Base-by-base conservation (phyloP, 495 filamentous ascomycete species). In the Annulohypoxylon maeteangense region DNA sequence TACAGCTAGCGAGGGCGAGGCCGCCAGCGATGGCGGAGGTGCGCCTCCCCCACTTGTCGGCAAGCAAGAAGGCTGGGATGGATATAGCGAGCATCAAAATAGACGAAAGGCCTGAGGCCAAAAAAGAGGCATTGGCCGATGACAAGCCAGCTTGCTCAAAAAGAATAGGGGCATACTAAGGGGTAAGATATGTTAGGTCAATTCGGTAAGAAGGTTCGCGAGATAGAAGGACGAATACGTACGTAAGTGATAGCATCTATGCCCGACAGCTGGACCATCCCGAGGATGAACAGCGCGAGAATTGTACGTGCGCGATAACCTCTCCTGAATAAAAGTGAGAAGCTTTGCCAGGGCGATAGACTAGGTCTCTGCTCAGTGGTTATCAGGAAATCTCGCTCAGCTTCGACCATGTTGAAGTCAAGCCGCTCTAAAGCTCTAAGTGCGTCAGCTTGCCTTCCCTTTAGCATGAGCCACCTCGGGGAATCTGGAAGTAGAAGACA, bases 1-100 rank as follows among this genome's bases (percentile, higher is more conserved):
- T 81, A 54, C 59, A 80, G 31, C 79, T 79, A 2, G 81, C 76
- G 2, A 87, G 68, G 8, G 80, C 78, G 0, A 88, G 53, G 10
- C 88, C 89, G 12, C 89, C 89, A 16, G 78, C 81, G 22, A 90
- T 83, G 18, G 84, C 82, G 16, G 81, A 84, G n/a, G 84, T 85
- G 1, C 87, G 85, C 54, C 90, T 85, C 14, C 89, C 87, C 88
- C 88, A 91, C 61, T 84, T 84, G 67, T 91, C 90, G 1, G 87
- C 85, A 44, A 84, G 86, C 25, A 91, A 68, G 32, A 89, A 78
- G 16, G 78, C 81, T 12, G 82, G 79, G 57, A 87, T 81, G 12
- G 83, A 81, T 34, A 86, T 66, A 38, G 75, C 77, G 47, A 86
- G 68, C 68, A 86, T 87, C 25, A 87, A 59, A 29, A 87, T 80